Base-by-base conservation (phyloP, 78 protist genomes). In the Fonticula alba region DNA sequence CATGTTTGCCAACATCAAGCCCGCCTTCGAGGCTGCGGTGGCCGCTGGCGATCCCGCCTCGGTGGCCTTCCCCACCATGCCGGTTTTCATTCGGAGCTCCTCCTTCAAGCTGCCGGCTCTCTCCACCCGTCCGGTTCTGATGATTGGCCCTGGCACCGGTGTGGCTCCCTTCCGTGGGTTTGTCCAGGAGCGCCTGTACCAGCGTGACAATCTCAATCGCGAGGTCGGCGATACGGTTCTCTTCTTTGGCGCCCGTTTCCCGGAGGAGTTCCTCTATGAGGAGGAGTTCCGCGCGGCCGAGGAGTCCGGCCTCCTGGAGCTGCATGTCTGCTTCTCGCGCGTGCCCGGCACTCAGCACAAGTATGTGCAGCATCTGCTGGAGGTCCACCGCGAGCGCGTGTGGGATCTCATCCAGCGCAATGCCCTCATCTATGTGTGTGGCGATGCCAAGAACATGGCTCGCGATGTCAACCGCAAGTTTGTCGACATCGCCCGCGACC, bases 371-470 rank as follows among this genome's bases (percentile, higher is more conserved):
- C 68, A 82, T 54, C 55, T 68, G 52, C 10, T 82, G 41, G 46
- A 40, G n/a, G 61, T 57, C 57, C 58, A 72, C 61, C 69, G 35
- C 22, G 36, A 33, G 62, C 35, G 3, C 13, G 31, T 84, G 22
- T 82, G 84, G 83, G 5, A 22, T 3, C 47, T 32, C 52, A 40
- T 64, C 38, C 58, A 55, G 31, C 47, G 29, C 31, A 59, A 59
- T 0, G 73, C 61, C 33, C 57, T 50, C 59, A 14, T 74, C n/a
- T 74, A 74, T 66, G 49, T 74, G 14, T 74, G 80, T 61, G 80
- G 87, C 50, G 88, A 82, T 46, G 88, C 82, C 9, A 27, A 68
- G 26, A 60, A 74, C 40, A 82, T 82, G 88, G 80, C 88, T 0
- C 50, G 69, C 49, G 70, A 75, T 19, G 83, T 82, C 36, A 77